Evolutionary conservation across 129 eudicot genomes (phyloP), one percentile per base, ranked within the genome.

Genomic region (Centrapalus pauciflorus): DNA sequence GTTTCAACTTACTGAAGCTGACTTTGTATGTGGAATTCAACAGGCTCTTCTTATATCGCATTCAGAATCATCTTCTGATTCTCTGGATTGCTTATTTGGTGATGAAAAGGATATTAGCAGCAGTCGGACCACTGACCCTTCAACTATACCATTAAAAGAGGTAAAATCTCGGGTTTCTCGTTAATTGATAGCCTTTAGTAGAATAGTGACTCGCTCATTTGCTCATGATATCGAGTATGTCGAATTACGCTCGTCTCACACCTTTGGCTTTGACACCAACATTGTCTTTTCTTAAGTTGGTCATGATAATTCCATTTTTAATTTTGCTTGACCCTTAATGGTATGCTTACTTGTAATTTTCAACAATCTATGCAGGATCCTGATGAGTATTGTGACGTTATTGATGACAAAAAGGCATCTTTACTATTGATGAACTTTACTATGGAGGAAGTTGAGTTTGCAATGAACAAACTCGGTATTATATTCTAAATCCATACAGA

Each of bases 391-490:
- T 52, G 60, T 62, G 82, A 69, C 55, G 76, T 73, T 46, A 66
- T 24, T 61, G 87, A 77, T 61, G 90, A 81, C 67, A 89, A 84
- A 69, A 80, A 69, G 45, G 84, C 83, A 61, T 76, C 85, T 24
- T 76, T 93, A 75, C 60, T 89, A 62, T 78, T 72, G 81, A 93
- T 93, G 99, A 84, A 84, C 78, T 93, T 93, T 77, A 72, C 96
- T 38, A 35, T 71, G 72, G 93, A 82, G 69, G 90, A 93, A 76
- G 84, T 93, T 61, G 79, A 80, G 58, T 84, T 82, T 79, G 95
- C 99, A 64, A 79, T 89, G n/a, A 74, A 63, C 75, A 93, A 74
- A 72, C 87, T 89, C 74, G 99, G 99, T 93, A 81, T 67, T 59
- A 35, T 1, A 17, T 43, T n/a, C 19, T 68, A n/a, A 19, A 65